A percentile compares a stretch with the other conserved stretches of the same genome.
Conservation (phyloP, 2,329 filamentous ascomycete species). For the Beauveria sp. region DNA sequence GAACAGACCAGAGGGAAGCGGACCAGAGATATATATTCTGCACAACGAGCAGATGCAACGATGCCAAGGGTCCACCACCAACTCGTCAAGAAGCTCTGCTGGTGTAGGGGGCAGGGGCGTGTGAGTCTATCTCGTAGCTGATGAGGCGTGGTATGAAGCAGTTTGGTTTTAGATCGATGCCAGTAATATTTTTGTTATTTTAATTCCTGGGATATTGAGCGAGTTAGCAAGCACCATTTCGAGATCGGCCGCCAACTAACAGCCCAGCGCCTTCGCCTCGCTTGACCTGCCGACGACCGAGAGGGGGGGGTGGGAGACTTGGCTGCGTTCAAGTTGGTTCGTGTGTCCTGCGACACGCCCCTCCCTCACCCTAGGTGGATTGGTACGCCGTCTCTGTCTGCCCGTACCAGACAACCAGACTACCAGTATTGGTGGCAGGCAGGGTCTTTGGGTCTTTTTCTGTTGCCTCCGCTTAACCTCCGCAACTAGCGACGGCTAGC, state of each 20-base stretch:
- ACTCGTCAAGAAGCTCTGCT: constrained; percentile 2
- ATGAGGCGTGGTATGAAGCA: neutral
- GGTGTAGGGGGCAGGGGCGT: neutral
- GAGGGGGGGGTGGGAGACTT: neutral
- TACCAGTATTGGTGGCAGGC: neutral
- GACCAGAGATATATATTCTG: constrained; percentile 9
- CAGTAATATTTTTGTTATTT: neutral
- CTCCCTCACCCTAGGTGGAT: neutral
- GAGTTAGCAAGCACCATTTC: constrained; percentile 1
- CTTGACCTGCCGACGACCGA: constrained; percentile 8
- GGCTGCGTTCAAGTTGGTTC: neutral
- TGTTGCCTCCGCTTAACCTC: constrained; percentile 10
- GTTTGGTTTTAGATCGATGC: constrained; percentile 5
- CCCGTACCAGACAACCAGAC: too few species aligned
- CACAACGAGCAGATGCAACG: constrained; percentile 4
- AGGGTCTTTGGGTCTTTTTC: neutral
- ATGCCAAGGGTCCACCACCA: constrained; percentile 6
- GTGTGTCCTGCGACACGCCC: neutral
- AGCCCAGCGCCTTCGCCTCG: constrained; percentile 11
- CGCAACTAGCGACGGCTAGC: neutral
- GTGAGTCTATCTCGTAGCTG: neutral
- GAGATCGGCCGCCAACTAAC: constrained; percentile 10
- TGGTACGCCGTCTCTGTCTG: too few species aligned
- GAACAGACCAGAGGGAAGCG: neutral
- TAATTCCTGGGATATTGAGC: neutral